Conservation (phyloP, 345 rosid species). For the Angophora floribunda region DNA sequence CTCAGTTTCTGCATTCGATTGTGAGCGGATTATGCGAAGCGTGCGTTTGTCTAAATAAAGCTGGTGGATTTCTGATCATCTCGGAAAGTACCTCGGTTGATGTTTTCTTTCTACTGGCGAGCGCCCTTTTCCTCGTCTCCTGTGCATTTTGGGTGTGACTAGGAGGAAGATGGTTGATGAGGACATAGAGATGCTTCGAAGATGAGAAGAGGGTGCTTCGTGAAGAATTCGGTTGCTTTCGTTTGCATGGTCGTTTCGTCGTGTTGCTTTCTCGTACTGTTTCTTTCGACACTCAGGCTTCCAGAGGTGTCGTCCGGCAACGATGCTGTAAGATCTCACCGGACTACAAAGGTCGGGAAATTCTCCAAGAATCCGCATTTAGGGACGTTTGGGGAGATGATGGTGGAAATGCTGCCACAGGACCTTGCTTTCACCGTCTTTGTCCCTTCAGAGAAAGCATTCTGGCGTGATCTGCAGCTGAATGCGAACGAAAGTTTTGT, state of each 20-base stretch:
- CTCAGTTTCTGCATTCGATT: neutral
- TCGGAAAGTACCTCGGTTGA: neutral
- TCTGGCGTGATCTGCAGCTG: constrained; percentile 47
- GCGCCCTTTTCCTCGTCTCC: neutral
- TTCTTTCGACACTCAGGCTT: constrained; percentile 35
- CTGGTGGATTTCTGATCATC: neutral
- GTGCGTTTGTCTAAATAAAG: neutral
- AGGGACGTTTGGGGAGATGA: constrained; percentile 60
- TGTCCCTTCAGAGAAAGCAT: constrained; percentile 54
- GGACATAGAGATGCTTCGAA: neutral
- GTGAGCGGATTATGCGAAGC: neutral
- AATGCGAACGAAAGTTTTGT: constrained; percentile 8
- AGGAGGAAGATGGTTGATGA: neutral
- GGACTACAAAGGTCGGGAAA: neutral
- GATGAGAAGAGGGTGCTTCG: constrained; percentile 26
- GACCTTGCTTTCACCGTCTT: constrained; percentile 79
- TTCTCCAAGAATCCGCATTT: constrained; percentile 6
- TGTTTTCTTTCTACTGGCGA: neutral
- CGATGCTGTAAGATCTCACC: neutral
- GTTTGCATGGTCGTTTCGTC: constrained; percentile 23
- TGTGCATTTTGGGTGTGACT: neutral
- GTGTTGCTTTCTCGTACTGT: constrained; percentile 32
- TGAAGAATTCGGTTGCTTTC: constrained; percentile 23
- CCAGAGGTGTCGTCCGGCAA: constrained; percentile 31
- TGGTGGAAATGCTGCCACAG: constrained; percentile 69